Base-by-base conservation (phyloP, 441 rosid species). In the Adansonia grandidieri region DNA sequence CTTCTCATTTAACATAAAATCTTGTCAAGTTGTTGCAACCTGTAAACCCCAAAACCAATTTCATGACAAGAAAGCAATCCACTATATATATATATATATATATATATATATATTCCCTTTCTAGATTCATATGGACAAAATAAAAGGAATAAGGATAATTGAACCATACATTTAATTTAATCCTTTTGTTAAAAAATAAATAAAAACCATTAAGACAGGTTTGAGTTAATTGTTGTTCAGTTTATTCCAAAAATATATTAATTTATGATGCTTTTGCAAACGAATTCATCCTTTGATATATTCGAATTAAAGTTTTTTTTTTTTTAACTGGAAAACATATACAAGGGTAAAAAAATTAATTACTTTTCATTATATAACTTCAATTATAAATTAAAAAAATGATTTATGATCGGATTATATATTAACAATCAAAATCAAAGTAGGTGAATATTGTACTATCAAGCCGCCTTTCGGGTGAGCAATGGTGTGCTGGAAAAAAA, bases 391-490 rank as follows among this genome's bases (percentile, higher is more conserved):
- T 58, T 15, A 2, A 9, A 60, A 15, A n/a, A 17, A 19, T 19
- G 64, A 79, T 32, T 65, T 15, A 28, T 63, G 45, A 32, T 62
- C 44, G 17, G 32, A 62, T 24, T 62, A 44, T 20, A 60, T 65
- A 78, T 44, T 77, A 28, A 24, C 72, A 70, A 53, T 73, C 74
- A 44, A 82, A 76, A 76, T 78, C 67, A 71, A 68, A 65, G 84
- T 80, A 8, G 88, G 85, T 79, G 74, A 78, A 48, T 20, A 14
- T 58, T 42, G 77, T 47, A 69, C 56, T 40, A 61, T 73, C 66
- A 44, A 44, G 86, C 84, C 78, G 82, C 74, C 78, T 64, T 80
- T 74, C 42, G 9, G 53, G 19, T 75, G 77, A 68, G 74, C 73
- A 77, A 20, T 57, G 53, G 5, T 75, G 45, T 28, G 74, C 15